Evolutionary conservation across 108 stramenopile genomes (phyloP), one percentile per base, ranked within the genome.

Genomic region (Cyclotella sp.): DNA sequence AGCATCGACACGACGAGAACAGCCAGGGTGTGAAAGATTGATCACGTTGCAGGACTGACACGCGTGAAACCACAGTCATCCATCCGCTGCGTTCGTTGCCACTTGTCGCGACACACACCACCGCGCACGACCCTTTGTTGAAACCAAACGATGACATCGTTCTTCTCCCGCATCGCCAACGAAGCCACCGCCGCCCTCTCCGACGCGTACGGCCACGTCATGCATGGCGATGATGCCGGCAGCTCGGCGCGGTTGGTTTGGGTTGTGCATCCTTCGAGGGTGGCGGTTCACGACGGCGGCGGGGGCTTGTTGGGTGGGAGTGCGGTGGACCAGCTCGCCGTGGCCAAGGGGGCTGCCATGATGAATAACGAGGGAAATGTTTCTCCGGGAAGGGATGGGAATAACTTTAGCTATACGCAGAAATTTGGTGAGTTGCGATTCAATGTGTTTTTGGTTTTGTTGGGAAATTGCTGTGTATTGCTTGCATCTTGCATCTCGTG

Each of bases 151-250:
- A 83, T 79, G 78, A 51, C 78, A 28, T 83, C 82, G 44, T 83
- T 83, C 54, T 73, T 83, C 15, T 78, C 77, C 72, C 82, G 82
- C 58, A 68, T 83, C 42, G 78, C 78, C 45, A 63, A 70, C 41
- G 82, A 83, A 39, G 73, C 78, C 57, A 43, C 58, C 28, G 67
- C 72, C 22, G 89, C 91, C 28, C 75, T 90, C 27, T 66, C 81
- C 24, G 93, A 94, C 66, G 76, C 89, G 18, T 94, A 94, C 76
- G 84, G 85, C 16, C 88, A 87, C 53, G 76, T 85, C 53, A 53
- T 91, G 63, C 67, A 91, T 43, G 93, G 93, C 10, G 93, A 94
- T 73, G 93, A 94, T 78, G 91, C 91, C 68, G 93, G 93, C 12
- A 76, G 85, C 30, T 90, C 93, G 6, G 84, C 86, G 16, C 70